Evolutionary conservation across 345 rosid genomes (phyloP).

Genomic region (Eucalyptus polyanthemos): DNA sequence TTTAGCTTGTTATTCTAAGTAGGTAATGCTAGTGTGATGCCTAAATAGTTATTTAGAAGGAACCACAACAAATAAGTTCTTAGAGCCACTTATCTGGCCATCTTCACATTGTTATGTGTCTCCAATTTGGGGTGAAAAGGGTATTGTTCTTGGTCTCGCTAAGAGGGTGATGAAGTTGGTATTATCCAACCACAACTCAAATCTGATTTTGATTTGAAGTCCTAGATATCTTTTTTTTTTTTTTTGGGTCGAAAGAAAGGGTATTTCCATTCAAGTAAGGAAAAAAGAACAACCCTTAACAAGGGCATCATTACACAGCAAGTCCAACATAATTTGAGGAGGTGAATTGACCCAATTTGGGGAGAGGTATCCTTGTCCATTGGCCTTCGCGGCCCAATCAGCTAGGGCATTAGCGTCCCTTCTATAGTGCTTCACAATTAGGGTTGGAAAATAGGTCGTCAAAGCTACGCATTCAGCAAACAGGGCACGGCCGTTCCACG

Average conservation of each 20-base stretch:
- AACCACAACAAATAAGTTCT: neutral
- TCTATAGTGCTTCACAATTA: fast-evolving
- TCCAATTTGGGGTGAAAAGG: neutral
- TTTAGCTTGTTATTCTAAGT: neutral
- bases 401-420: no score
- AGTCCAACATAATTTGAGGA: no score
- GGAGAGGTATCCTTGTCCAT: no score
- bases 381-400: no score
- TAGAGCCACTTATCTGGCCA: neutral
- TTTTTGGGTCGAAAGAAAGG: no score
- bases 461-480: no score
- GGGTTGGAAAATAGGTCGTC: no score
- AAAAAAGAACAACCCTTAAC: no score
- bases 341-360: no score
- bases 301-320: no score
- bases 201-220: neutral
- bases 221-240: neutral
- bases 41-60: neutral
- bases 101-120: neutral
- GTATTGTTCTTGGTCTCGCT: neutral
- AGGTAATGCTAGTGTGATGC: neutral
- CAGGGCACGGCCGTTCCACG: fast-evolving
- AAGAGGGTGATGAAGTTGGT: no score
- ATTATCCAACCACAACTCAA: neutral
- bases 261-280: no score